Evolutionary conservation across 2,329 filamentous ascomycete genomes (phyloP).

Genomic region (Epichloe festucae): DNA sequence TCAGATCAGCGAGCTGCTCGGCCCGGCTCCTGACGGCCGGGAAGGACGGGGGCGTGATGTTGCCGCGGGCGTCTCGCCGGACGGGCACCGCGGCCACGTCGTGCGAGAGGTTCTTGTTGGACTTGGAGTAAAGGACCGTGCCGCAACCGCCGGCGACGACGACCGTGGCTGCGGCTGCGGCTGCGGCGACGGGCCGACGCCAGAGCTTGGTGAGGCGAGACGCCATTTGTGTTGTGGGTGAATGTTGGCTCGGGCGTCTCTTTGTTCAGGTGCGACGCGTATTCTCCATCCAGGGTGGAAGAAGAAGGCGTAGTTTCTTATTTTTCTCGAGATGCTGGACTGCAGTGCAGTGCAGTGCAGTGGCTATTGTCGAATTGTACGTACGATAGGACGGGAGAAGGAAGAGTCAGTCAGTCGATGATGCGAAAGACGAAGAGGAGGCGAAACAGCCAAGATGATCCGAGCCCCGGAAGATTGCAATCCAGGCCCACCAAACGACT

Average conservation of each 20-base stretch:
- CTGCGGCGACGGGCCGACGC: conserved; percentile 21
- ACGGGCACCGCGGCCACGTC: conserved; percentile 21
- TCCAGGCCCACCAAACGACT: no score
- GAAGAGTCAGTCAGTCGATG: no score
- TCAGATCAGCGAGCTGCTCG: conserved; percentile 28
- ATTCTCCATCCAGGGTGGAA: no score
- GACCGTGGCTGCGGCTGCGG: conserved; percentile 17
- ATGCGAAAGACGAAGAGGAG: no score
- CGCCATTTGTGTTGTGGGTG: conserved; percentile 18
- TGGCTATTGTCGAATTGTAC: no score
- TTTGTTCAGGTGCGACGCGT: background rate
- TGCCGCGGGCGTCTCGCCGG: conserved; percentile 23
- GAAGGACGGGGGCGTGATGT: conserved; percentile 27
- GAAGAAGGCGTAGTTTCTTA: no score
- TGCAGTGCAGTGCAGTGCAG: no score
- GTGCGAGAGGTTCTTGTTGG: conserved; percentile 17
- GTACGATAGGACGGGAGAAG: no score
- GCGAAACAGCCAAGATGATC: no score
- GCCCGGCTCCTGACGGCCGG: conserved; percentile 20
- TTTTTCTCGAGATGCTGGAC: no score
- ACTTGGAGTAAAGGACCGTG: conserved; percentile 17
- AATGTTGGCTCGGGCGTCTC: background rate
- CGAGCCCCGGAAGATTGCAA: no score
- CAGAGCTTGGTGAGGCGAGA: conserved; percentile 21
- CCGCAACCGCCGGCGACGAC: conserved; percentile 17